Percentiles rank a stretch among this genome's conserved stretches.
phyloP scores from a whole-genome alignment of 495 filamentous ascomycete species.

The Lepraria neglecta region DNA sequence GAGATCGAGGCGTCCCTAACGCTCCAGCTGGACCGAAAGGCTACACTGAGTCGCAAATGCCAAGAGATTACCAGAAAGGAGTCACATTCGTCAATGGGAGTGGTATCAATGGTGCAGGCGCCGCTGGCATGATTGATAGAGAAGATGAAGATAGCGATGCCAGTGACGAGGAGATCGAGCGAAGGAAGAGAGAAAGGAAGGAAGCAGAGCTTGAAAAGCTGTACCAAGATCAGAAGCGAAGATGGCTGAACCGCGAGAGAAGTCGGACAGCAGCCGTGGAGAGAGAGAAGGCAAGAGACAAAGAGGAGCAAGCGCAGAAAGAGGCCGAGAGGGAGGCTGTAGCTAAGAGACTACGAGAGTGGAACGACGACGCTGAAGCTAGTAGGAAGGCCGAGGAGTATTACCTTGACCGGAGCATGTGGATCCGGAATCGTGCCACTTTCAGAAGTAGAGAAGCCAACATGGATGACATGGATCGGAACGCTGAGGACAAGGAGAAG shows the following conservation, averaged over 20 bases:
- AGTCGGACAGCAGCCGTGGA: constrained; percentile 76
- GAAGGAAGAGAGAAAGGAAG: constrained; percentile 61
- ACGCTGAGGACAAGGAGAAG: constrained; percentile 66
- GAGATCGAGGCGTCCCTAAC: constrained; percentile 61
- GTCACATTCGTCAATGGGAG: constrained; percentile 85
- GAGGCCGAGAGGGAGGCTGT: constrained; percentile 61
- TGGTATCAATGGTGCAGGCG: constrained; percentile 52
- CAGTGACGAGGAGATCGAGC: constrained; percentile 79
- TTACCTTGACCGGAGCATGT: constrained; percentile 75
- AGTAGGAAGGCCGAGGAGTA: constrained; percentile 69
- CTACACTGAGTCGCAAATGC: constrained; percentile 62
- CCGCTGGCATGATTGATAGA: constrained; percentile 46
- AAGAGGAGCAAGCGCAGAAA: constrained; percentile 54
- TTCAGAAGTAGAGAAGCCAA: constrained; percentile 66
- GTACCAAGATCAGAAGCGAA: constrained; percentile 78
- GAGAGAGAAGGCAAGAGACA: constrained; percentile 71
- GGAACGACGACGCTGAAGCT: constrained; percentile 81
- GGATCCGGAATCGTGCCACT: constrained; percentile 72
- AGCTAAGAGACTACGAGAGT: constrained; percentile 67
- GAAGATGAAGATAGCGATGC: constrained; percentile 89
- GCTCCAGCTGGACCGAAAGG: constrained; percentile 75
- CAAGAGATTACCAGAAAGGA: constrained; percentile 72
- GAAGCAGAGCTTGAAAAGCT: constrained; percentile 70
- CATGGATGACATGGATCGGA: constrained; percentile 75
- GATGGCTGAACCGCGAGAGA: constrained; percentile 84